phyloP scores from a whole-genome alignment of 2,329 filamentous ascomycete species.

The Penicillium sp. region DNA sequence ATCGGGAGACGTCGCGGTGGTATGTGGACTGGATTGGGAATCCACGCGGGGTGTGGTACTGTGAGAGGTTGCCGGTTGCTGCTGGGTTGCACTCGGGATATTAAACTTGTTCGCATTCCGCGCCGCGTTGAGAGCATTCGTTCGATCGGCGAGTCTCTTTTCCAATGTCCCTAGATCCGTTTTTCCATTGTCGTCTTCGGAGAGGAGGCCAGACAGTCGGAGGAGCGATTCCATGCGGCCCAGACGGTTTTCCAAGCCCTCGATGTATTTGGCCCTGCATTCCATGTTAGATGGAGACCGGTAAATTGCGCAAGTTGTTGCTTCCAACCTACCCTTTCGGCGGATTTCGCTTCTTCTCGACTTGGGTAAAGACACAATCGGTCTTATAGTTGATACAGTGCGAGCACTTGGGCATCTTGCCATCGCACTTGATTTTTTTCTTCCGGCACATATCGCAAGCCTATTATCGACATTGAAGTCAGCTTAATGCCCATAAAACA shows the following conservation, averaged over 20 bases:
- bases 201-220: constrained; percentile 80
- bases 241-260: constrained; percentile 90
- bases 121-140: constrained; percentile 39
- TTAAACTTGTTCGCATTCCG: constrained; percentile 34
- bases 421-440: constrained; percentile 94
- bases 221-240: constrained; percentile 95
- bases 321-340: constrained; percentile 77
- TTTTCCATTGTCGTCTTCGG: constrained; percentile 79
- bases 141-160: constrained; percentile 65
- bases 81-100: constrained; percentile 33
- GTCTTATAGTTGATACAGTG: constrained; percentile 99
- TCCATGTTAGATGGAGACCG: constrained; percentile 15
- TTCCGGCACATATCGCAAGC: constrained; percentile 97
- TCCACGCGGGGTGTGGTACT: constrained; percentile 51
- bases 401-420: constrained; percentile 89
- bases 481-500: not conserved
- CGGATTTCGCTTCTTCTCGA: constrained; percentile 97
- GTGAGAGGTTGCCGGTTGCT: constrained; percentile 37
- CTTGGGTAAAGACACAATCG: constrained; percentile 94
- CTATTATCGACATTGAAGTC: constrained; percentile 45
- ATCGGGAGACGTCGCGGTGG: constrained; percentile 54
- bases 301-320: not conserved
- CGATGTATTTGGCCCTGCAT: constrained; percentile 89
- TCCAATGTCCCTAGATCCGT: constrained; percentile 88
- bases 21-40: constrained; percentile 53